phyloP scores from a whole-genome alignment of 495 filamentous ascomycete species.

The Xylaria flabelliformis region DNA sequence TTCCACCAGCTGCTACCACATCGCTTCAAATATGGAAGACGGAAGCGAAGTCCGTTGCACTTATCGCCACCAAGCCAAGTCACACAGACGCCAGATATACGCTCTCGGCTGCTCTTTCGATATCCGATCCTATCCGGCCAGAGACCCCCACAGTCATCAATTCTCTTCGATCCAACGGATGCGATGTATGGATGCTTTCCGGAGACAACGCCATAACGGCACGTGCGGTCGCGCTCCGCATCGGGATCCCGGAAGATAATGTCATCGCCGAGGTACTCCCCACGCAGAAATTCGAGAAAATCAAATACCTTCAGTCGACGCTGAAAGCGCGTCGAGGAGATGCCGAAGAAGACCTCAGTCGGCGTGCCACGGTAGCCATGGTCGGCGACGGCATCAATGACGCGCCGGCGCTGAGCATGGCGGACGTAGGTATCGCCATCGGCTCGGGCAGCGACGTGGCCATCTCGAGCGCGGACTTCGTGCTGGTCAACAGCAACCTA shows the following conservation, averaged over 20 bases:
- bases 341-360: conserved; percentile 37
- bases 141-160: conserved; percentile 72
- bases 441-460: conserved; percentile 86
- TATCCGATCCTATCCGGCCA: conserved; percentile 78
- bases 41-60: conserved; percentile 74
- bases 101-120: conserved; percentile 60
- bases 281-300: conserved; percentile 83
- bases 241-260: conserved; percentile 76
- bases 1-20: conserved; percentile 43
- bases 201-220: conserved; percentile 81
- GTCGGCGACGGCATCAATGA: conserved; percentile 92
- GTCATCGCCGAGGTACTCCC: conserved; percentile 91
- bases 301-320: conserved; percentile 75
- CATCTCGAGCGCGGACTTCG: conserved; percentile 80
- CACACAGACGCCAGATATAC: conserved; percentile 35
- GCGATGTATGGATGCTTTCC: conserved; percentile 89
- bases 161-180: conserved; percentile 68
- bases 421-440: conserved; percentile 85
- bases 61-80: conserved; percentile 60
- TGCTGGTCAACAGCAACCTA: conserved; percentile 79
- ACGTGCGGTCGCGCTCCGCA: conserved; percentile 73
- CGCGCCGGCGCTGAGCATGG: conserved; percentile 77
- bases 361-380: conserved; percentile 55
- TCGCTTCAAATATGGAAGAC: conserved; percentile 70
- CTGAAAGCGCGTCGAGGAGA: conserved; percentile 44